Percentiles rank a stretch among this genome's conserved stretches.
These are phyloP conservation scores for Parmelia sp. DNA, from an alignment of 495 filamentous ascomycete genomes.

Conservation along the genomic window DNA sequence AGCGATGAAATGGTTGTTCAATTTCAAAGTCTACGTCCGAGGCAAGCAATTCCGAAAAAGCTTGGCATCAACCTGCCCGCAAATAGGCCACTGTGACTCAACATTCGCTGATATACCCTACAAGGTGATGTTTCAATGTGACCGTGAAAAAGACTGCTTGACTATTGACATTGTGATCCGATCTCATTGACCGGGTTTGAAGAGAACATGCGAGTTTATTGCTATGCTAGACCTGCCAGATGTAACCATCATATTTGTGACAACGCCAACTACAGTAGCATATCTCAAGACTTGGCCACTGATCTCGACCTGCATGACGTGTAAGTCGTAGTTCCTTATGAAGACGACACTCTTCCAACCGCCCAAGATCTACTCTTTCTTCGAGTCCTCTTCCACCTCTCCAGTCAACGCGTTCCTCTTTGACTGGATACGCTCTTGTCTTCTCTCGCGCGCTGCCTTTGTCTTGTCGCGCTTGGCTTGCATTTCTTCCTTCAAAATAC, in stretches of 20 bases:
- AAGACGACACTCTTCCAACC: neutral
- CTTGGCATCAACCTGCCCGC: too few relatives aligned
- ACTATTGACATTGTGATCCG: constrained; percentile 17
- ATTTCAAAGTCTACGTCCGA: too few relatives aligned
- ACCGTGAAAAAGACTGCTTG: neutral
- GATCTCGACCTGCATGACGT: constrained; percentile 3
- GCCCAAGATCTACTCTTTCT: constrained; percentile 22
- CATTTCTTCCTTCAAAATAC: constrained; percentile 95
- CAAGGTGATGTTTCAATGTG: too few relatives aligned
- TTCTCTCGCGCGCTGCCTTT: constrained; percentile 98
- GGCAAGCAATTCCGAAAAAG: too few relatives aligned
- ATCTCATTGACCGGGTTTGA: neutral
- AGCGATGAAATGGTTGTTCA: neutral
- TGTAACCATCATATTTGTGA: neutral
- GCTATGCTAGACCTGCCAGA: constrained; percentile 11
- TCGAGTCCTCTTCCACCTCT: constrained; percentile 57
- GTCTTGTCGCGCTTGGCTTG: constrained; percentile 98
- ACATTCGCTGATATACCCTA: too few relatives aligned
- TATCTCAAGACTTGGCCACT: constrained; percentile 7
- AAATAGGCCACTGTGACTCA: too few relatives aligned
- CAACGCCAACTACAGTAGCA: neutral
- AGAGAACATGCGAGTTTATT: constrained; percentile 5
- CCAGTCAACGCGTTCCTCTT: constrained; percentile 82
- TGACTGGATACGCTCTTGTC: constrained; percentile 74
- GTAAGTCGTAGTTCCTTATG: neutral